phyloP scores from a whole-genome alignment of 2,329 filamentous ascomycete genomes.

The Xylariaceae sp. region DNA sequence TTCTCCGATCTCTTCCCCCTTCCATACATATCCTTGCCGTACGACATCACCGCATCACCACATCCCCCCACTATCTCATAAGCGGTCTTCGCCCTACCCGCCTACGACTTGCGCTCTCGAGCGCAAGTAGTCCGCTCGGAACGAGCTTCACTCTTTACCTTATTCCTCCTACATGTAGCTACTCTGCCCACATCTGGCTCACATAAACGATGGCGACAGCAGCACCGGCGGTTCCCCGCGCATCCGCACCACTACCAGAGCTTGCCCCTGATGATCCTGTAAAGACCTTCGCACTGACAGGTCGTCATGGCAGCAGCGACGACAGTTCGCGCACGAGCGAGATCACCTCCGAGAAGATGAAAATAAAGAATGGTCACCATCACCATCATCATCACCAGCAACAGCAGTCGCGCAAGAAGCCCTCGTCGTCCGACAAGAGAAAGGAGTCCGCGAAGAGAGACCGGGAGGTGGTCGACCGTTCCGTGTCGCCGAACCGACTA shows the following conservation, averaged over 20 bases:
- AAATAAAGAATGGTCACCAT: slow-evolving; percentile 22
- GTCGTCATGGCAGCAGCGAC: slow-evolving; percentile 29
- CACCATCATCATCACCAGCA: neutral
- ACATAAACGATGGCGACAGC: slow-evolving; percentile 13
- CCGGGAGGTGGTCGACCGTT: slow-evolving; percentile 34
- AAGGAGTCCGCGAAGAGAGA: no score
- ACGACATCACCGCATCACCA: neutral
- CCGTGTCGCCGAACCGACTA: slow-evolving; percentile 43
- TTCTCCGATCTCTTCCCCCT: neutral
- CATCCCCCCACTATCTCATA: neutral
- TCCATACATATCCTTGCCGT: neutral
- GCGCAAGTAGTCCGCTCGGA: neutral
- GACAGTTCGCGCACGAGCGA: slow-evolving; percentile 35
- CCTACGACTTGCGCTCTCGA: neutral
- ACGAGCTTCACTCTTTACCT: neutral
- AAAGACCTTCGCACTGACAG: slow-evolving; percentile 18
- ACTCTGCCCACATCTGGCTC: neutral
- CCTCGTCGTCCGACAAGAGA: no score
- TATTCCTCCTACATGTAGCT: neutral
- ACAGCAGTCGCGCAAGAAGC: no score
- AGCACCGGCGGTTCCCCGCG: slow-evolving; percentile 3
- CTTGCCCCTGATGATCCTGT: neutral
- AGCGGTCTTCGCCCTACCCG: no score
- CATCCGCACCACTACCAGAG: neutral
- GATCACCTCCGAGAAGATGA: slow-evolving; percentile 31